Conservation (phyloP, 176 grass and related monocot species). For the Phoenix roebelenii region DNA sequence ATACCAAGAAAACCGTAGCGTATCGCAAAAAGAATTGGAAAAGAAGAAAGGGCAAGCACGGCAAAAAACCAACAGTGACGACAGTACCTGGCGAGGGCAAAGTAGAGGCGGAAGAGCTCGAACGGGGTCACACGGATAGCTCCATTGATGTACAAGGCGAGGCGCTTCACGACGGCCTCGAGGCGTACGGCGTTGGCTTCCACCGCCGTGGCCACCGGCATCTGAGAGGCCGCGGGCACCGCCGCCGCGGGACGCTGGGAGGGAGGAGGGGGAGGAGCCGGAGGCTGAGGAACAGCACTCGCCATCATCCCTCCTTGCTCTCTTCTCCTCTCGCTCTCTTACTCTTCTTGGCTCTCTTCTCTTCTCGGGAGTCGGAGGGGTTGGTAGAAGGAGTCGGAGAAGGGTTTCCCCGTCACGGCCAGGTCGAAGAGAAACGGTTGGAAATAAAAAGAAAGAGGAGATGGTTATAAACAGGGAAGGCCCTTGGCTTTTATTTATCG, state of each 20-base stretch:
- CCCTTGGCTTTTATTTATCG: no score
- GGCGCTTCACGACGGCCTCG: conserved; percentile 24
- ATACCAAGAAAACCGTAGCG: background rate
- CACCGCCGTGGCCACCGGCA: background rate
- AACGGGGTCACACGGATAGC: background rate
- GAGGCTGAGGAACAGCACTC: background rate
- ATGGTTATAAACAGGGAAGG: no score
- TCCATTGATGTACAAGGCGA: conserved; percentile 25
- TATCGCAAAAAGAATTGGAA: background rate
- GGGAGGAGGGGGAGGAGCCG: background rate
- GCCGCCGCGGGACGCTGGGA: background rate
- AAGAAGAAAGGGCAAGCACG: background rate
- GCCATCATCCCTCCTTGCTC: no score
- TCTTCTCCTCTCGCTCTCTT: no score
- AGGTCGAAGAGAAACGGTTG: no score
- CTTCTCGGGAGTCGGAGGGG: no score
- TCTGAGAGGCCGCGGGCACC: background rate
- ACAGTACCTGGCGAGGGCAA: conserved; percentile 31
- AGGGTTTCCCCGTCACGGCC: no score
- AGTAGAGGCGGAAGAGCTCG: conserved; percentile 32
- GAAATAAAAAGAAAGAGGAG: no score
- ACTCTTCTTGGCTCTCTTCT: no score
- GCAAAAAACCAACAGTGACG: background rate
- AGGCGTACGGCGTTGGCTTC: conserved; percentile 26
- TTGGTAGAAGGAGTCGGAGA: no score